Percentiles rank a stretch among this genome's conserved stretches.
phyloP scores from a whole-genome alignment of 164 flowering plant species.

The Litsea cubeba region DNA sequence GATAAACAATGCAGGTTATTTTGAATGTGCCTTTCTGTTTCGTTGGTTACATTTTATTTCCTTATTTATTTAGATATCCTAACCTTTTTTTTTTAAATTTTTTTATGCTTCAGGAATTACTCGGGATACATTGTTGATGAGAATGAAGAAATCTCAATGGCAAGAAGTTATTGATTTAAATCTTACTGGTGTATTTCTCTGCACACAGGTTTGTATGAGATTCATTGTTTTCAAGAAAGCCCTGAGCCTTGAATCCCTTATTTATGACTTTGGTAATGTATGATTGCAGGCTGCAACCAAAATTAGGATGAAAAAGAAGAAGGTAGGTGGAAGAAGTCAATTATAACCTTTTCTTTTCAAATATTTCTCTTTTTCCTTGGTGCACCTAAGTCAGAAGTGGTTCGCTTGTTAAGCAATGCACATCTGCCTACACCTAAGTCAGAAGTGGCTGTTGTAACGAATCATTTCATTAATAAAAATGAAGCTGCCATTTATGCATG shows the following conservation, averaged over 20 bases:
- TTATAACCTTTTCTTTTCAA: too few species aligned
- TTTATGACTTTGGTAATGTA: constrained; percentile 5
- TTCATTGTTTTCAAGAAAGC: not conserved
- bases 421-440: too few species aligned
- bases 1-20: constrained; percentile 86
- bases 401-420: too few species aligned
- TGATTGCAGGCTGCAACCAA: constrained; percentile 88
- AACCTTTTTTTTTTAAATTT: constrained; percentile 1
- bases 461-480: too few species aligned
- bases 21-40: constrained; percentile 6
- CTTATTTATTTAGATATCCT: not conserved
- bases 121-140: constrained; percentile 82
- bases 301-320: constrained; percentile 93
- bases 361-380: too few species aligned
- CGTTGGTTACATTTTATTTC: not conserved
- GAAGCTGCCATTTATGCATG: too few species aligned
- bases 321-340: constrained; percentile 36
- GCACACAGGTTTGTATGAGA: constrained; percentile 69
- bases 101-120: constrained; percentile 70
- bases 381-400: too few species aligned
- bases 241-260: not conserved
- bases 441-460: too few species aligned
- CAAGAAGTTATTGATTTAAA: constrained; percentile 94
- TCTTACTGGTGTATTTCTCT: constrained; percentile 92
- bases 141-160: constrained; percentile 95